phyloP scores from a whole-genome alignment of 2,329 filamentous ascomycete species.

The Diaporthe sp. region DNA sequence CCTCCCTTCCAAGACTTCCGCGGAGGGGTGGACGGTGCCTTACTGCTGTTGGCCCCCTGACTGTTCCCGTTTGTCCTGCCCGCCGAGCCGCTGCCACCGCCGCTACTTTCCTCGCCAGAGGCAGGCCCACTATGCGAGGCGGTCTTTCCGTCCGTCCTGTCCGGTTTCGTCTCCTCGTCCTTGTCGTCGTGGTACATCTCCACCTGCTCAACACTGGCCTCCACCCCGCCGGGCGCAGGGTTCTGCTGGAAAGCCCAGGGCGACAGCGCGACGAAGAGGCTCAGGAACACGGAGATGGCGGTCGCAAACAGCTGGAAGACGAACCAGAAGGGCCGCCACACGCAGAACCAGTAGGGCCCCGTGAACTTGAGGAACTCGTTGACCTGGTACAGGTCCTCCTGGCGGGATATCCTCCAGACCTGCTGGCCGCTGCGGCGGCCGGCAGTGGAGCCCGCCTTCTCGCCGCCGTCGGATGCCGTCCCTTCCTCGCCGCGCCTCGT shows the following conservation, averaged over 20 bases:
- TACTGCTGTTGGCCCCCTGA: conserved; percentile 31
- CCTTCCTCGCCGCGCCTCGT: neutral
- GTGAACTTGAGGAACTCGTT: conserved; percentile 83
- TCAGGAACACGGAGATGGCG: conserved; percentile 68
- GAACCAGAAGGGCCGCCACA: conserved; percentile 57
- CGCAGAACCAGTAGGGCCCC: conserved; percentile 59
- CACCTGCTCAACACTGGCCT: conserved; percentile 28
- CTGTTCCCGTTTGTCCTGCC: conserved; percentile 12
- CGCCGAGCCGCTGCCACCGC: neutral
- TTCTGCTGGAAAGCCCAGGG: conserved; percentile 35
- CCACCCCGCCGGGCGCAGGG: conserved; percentile 27
- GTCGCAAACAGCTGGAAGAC: conserved; percentile 75
- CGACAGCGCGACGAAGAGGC: conserved; percentile 33
- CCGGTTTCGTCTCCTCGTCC: neutral
- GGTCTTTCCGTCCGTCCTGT: neutral
- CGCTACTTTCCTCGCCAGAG: neutral
- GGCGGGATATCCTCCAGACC: conserved; percentile 63
- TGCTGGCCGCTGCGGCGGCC: conserved; percentile 36
- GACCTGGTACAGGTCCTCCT: conserved; percentile 86
- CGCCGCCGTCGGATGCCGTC: conserved; percentile 41
- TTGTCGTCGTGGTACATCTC: conserved; percentile 17
- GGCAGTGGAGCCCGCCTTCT: neutral
- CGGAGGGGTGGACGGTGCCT: conserved; percentile 18
- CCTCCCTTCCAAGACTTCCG: conserved; percentile 27
- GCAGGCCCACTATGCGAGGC: neutral